Percentiles rank a stretch among this genome's conserved stretches.
Evolutionary conservation across 192 early-diverging fungal genomes (phyloP).

Genomic region (Backusella morwellensis): DNA sequence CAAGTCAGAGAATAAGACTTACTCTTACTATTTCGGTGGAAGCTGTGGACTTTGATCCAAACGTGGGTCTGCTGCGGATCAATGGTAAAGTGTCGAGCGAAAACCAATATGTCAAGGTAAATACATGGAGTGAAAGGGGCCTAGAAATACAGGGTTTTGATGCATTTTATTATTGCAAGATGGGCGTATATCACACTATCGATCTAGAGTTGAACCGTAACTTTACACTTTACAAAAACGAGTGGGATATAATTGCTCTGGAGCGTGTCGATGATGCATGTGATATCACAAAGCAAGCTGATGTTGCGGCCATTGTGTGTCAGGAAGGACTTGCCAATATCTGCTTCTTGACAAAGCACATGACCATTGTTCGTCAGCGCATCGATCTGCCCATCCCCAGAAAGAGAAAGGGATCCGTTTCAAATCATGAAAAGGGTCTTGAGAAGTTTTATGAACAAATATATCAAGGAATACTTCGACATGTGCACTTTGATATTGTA

Average conservation of each 20-base stretch:
- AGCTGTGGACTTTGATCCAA: conserved; percentile 87
- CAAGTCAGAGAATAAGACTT: conserved; percentile 76
- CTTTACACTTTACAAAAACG: conserved; percentile 84
- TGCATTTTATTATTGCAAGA: conserved; percentile 25
- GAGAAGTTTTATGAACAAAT: conserved; percentile 90
- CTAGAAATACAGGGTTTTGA: not conserved
- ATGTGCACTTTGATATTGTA: conserved; percentile 90
- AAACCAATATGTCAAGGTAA: conserved; percentile 86
- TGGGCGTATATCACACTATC: conserved; percentile 92
- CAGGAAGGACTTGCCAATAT: conserved; percentile 89
- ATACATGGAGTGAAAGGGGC: not conserved
- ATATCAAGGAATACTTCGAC: conserved; percentile 80
- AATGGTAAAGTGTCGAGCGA: conserved; percentile 85
- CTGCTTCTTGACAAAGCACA: conserved; percentile 90
- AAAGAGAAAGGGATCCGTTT: conserved; percentile 87
- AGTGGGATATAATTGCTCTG: conserved; percentile 94
- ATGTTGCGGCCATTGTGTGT: conserved; percentile 90
- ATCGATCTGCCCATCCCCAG: conserved; percentile 91
- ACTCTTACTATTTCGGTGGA: conserved; percentile 85
- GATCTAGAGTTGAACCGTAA: conserved; percentile 89
- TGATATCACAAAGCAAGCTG: conserved; percentile 85
- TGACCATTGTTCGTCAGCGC: conserved; percentile 93
- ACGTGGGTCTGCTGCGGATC: conserved; percentile 81
- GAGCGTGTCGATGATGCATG: conserved; percentile 87
- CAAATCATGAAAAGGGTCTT: conserved; percentile 89